Evolutionary conservation across 1,284 basidiomycete species (phyloP), one percentile per base, ranked within the genome.

Genomic region (Leccinum huronense): DNA sequence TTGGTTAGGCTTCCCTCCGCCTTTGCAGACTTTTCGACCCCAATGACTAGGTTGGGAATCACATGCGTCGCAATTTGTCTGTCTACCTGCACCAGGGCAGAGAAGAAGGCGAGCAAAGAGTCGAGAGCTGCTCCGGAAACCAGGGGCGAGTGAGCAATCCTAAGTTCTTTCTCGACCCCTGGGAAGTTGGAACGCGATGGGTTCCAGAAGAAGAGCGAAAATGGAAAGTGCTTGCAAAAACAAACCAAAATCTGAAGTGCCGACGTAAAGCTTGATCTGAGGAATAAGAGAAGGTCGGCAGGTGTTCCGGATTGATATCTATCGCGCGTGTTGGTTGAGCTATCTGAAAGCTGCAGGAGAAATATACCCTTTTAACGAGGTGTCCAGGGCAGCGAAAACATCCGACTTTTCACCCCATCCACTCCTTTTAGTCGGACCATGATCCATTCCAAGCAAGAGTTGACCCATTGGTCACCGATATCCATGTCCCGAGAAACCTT

Each of bases 351-450:
- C 16, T 64, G 67, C 55, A 71, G 19, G 55, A 31, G 7, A 57
- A n/a, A 67, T 76, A 48, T 71, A 90, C 88, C 87, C 85, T 66
- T 80, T 83, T 45, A 97, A 75, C 48, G 96, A 80, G 14, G 88
- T 86, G 62, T 91, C 86, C 65, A 98, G 78, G 62, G 91, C 91
- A 45, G 82, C 82, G 76, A 99, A 96, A 1, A 93, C 82, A 51
- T 93, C 92, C 31, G 86, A 84, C 75, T 94, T 94, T n/a, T 94
- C 89, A 13, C 84, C 77, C 31, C 93, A 84, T 62, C 93, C 92
- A 66, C 88, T 91, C 77, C 90, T 92, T 87, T 88, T 65, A 98
- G 77, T 27, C 97, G 79, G 1, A 83, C 82, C 65, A 94, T 84
- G 14, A 93, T 80, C 84, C 94, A 94, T 55, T 90, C 86, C 45